Base-by-base conservation (phyloP, 805 yeast species). In the Candida stauntonica region DNA sequence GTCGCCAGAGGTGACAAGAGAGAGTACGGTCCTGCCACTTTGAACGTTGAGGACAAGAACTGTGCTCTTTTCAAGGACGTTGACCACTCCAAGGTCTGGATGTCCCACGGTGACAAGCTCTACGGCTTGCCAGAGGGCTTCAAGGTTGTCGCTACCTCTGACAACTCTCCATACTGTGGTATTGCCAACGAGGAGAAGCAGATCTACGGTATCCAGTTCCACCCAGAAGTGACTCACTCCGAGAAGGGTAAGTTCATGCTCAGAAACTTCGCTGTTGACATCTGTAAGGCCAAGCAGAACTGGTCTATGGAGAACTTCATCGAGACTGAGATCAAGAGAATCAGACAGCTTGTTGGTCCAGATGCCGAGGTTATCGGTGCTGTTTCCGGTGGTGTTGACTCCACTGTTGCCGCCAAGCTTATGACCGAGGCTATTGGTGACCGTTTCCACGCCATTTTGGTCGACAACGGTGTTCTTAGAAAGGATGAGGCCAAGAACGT, bases 281-380 rank as follows among this genome's bases (percentile, higher is more conserved):
- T 93, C 57, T 93, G 99, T 75, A 61, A 81, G 41, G 95, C 93
- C 52, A 60, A 70, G 33, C 86, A 84, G 67, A 88, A 83, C 75
- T 93, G 99, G 99, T 84, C 91, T 42, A 93, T 93, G 99, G 86
- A 83, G 70, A 93, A 93, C 74, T 93, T 93, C 67, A 86, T 93
- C 58, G 96, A 87, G 57, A 87, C 96, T 49, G 99, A 93, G 73
- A 89, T 93, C 57, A 79, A 84, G 52, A 81, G 99, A 67, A 93
- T 93, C 55, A 78, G 88, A 66, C 73, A 77, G 38, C 72, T 91
- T 50, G 97, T 93, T 52, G 99, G 99, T 36, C 97, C 96, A 51
- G 81, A 88, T 41, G 98, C 96, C 41, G 98, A 93, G 69, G 99
- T 93, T 49, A 93, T 93, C 60, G 99, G 99, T 68, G 99, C 99